Percentiles rank a stretch among this genome's conserved stretches.
These are phyloP conservation scores for Areca catechu DNA, from an alignment of 176 grass and related monocot species.

Conservation along the genomic window DNA sequence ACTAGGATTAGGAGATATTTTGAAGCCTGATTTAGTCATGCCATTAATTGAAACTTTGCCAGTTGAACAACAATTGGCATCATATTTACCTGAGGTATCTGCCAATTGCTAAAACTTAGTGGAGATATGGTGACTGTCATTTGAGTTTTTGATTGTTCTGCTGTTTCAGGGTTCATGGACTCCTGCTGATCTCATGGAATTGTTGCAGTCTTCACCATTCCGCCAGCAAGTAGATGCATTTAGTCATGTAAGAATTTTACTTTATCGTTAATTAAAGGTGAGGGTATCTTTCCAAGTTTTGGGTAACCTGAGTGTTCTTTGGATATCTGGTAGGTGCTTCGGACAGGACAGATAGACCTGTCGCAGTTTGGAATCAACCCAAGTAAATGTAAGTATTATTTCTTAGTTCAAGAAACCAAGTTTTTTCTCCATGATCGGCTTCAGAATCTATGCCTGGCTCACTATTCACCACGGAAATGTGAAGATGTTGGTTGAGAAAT, in stretches of 20 bases:
- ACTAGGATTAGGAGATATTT: constrained; percentile 75
- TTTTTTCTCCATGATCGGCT: too few species aligned
- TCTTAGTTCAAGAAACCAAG: not conserved
- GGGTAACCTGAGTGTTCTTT: constrained; percentile 14
- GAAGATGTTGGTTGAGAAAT: too few species aligned
- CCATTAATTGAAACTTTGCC: constrained; percentile 66
- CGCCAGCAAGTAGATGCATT: constrained; percentile 91
- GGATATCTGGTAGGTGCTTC: constrained; percentile 57
- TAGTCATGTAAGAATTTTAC: constrained; percentile 52
- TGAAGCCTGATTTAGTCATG: constrained; percentile 80
- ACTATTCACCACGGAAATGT: too few species aligned
- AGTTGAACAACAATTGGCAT: constrained; percentile 46
- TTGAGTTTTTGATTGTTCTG: constrained; percentile 15
- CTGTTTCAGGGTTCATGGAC: constrained; percentile 67
- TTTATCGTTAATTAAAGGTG: constrained; percentile 11
- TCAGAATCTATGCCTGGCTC: too few species aligned
- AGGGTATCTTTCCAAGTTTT: not conserved
- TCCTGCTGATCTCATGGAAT: constrained; percentile 69
- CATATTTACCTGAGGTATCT: constrained; percentile 39
- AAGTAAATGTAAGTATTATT: constrained; percentile 64
- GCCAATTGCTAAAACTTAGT: constrained; percentile 25
- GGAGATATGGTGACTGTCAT: constrained; percentile 25
- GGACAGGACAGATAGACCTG: constrained; percentile 85
- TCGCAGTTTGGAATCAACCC: constrained; percentile 87
- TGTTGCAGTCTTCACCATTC: constrained; percentile 85